Percentiles rank a stretch among this genome's conserved stretches.
Evolutionary conservation across 257 asterid genomes (phyloP).

Genomic region (Cruciata laevipes): DNA sequence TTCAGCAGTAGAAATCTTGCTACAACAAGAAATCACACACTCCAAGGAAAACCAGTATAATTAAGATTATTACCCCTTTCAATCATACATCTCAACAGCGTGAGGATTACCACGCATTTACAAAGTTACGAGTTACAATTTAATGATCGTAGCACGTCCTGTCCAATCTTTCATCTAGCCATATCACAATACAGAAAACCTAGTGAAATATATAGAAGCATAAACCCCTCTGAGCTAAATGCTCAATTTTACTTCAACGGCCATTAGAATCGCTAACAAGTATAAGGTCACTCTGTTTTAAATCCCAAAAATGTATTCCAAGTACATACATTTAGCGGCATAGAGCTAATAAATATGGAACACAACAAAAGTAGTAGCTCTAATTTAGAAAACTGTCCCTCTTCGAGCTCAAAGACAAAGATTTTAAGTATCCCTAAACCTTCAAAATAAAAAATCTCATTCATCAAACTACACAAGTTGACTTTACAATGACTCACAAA

Average conservation of each 20-base stretch:
- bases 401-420: not conserved
- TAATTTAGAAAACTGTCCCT: not conserved
- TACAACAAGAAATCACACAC: not conserved
- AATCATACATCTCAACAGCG: not conserved
- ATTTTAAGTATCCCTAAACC: not conserved
- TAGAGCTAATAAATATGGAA: not conserved
- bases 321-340: not conserved
- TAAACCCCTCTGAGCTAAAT: not conserved
- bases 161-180: not conserved
- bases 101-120: not conserved
- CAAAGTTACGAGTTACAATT: not conserved
- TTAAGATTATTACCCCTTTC: not conserved
- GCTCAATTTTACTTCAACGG: not conserved
- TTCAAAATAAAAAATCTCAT: not conserved
- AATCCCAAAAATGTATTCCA: not conserved
- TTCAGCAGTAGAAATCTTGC: not conserved
- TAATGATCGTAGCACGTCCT: not conserved
- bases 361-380: not conserved
- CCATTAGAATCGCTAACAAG: not conserved
- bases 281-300: not conserved
- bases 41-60: not conserved
- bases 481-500: not conserved
- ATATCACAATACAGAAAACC: not conserved
- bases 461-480: not conserved
- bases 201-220: not conserved